These are phyloP conservation scores for Fennellomyces sp. DNA, from an alignment of 371 early-diverging fungal genomes.

Conservation along the genomic window DNA sequence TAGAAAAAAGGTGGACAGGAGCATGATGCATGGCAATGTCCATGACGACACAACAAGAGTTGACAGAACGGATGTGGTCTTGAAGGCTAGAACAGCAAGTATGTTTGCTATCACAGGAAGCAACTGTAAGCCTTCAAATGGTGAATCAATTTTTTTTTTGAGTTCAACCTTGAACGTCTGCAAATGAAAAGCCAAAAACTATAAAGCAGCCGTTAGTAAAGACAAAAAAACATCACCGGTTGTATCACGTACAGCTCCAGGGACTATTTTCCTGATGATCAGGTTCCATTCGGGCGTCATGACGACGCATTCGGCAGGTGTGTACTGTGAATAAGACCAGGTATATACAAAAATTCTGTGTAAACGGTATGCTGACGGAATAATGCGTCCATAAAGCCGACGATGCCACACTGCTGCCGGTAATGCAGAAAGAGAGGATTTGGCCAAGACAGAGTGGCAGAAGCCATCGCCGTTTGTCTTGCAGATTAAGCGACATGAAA, in stretches of 20 bases:
- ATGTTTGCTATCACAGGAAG: conserved; percentile 31
- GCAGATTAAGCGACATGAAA: neutral
- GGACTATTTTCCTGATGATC: neutral
- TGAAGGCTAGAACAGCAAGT: conserved; percentile 46
- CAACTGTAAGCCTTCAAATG: no score
- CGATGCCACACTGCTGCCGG: conserved; percentile 43
- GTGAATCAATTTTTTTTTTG: neutral
- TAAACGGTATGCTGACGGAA: conserved; percentile 40
- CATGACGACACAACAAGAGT: conserved; percentile 43
- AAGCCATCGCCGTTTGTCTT: conserved; percentile 13
- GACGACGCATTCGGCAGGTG: neutral
- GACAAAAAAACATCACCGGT: neutral
- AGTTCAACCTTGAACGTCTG: conserved; percentile 40
- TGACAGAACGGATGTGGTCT: conserved; percentile 45
- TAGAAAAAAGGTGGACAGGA: conserved; percentile 34
- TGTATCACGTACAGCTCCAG: neutral
- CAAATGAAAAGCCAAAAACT: conserved; percentile 47
- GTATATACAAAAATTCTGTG: conserved; percentile 41
- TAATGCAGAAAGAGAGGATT: conserved; percentile 46
- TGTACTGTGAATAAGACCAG: conserved; percentile 29
- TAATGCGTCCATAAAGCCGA: conserved; percentile 45
- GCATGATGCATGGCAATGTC: conserved; percentile 49
- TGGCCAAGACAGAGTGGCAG: conserved; percentile 37
- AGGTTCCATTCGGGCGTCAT: neutral
- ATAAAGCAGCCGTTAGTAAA: neutral